These are phyloP conservation scores for Tulasnella sp. DNA, from an alignment of 768 basidiomycete genomes.

Conservation along the genomic window DNA sequence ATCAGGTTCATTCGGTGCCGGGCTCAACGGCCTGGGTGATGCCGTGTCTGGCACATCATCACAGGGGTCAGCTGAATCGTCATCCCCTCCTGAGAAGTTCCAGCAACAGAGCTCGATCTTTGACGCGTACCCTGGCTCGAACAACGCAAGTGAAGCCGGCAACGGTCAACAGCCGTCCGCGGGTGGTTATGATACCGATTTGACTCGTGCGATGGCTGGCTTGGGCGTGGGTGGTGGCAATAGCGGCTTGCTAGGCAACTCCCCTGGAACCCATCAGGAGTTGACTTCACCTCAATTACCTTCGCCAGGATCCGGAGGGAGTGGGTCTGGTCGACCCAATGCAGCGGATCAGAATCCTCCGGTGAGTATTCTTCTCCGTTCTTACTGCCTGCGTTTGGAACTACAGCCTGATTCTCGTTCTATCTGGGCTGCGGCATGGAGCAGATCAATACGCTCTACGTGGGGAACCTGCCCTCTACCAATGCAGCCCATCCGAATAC, in stretches of 20 bases:
- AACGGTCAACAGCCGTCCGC: neutral
- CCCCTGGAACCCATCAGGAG: conserved; percentile 33
- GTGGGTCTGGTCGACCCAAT: conserved; percentile 33
- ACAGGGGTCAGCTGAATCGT: neutral
- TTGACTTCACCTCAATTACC: conserved; percentile 64
- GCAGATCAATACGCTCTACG: conserved; percentile 95
- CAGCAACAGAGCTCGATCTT: conserved; percentile 2
- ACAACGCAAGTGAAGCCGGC: neutral
- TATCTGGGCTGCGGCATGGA: conserved; percentile 4
- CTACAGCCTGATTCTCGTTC: neutral
- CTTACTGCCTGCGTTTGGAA: neutral
- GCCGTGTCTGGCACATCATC: neutral
- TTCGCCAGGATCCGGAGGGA: conserved; percentile 58
- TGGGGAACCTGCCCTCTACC: conserved; percentile 89
- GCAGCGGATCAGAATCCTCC: conserved; percentile 87
- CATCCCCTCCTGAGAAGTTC: neutral
- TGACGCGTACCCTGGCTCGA: neutral
- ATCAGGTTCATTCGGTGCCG: neutral
- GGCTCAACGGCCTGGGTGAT: neutral
- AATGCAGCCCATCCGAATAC: conserved; percentile 61
- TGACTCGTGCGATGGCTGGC: conserved; percentile 25
- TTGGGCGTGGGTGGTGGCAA: conserved; percentile 35
- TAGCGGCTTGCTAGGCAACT: too few species aligned
- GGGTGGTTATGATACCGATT: conserved; percentile 26
- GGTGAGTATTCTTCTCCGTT: conserved; percentile 36